A percentile compares a stretch with the other conserved stretches of the same genome.
Evolutionary conservation across 2,329 filamentous ascomycete genomes (phyloP).

Genomic region (Clathrospora elynae): DNA sequence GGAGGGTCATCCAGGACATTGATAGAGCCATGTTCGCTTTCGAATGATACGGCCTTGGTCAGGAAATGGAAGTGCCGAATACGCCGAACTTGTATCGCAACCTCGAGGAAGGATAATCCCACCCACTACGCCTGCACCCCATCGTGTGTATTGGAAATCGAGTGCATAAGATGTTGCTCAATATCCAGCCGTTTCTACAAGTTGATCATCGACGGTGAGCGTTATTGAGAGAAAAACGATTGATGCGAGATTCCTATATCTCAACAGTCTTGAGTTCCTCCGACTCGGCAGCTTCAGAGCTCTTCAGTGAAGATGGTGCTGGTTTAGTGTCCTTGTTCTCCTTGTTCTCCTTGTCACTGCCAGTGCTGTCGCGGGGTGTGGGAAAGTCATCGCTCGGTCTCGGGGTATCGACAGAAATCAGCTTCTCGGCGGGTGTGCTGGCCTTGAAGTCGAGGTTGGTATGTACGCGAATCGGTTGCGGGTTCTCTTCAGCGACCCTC

Average conservation of each 20-base stretch:
- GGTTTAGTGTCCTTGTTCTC: slow-evolving; percentile 39
- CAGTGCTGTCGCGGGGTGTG: slow-evolving; percentile 38
- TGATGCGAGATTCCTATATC: slow-evolving; percentile 43
- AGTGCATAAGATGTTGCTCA: slow-evolving; percentile 21
- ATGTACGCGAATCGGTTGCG: slow-evolving; percentile 47
- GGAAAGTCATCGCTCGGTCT: slow-evolving; percentile 47
- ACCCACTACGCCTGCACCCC: slow-evolving; percentile 29
- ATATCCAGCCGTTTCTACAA: slow-evolving; percentile 39
- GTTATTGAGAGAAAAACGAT: slow-evolving; percentile 10
- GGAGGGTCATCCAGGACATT: slow-evolving; percentile 18
- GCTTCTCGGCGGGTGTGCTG: slow-evolving; percentile 42
- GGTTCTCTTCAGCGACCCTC: slow-evolving; percentile 72
- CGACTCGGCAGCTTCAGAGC: slow-evolving; percentile 28
- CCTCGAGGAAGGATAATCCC: slow-evolving; percentile 15
- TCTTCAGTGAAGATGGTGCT: slow-evolving; percentile 36
- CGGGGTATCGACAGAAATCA: slow-evolving; percentile 52
- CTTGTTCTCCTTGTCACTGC: slow-evolving; percentile 50
- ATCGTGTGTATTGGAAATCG: slow-evolving; percentile 14
- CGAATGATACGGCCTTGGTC: slow-evolving; percentile 6
- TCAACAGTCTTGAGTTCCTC: slow-evolving; percentile 57
- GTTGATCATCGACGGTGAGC: slow-evolving; percentile 24
- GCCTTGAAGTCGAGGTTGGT: slow-evolving; percentile 43
- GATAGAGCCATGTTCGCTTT: slow-evolving; percentile 18
- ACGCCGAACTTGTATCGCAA: slow-evolving; percentile 23
- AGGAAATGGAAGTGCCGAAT: slow-evolving; percentile 11